Evolutionary conservation across 1,284 basidiomycete species (phyloP).

Genomic region (Cutaneotrichosporon cavernicola): DNA sequence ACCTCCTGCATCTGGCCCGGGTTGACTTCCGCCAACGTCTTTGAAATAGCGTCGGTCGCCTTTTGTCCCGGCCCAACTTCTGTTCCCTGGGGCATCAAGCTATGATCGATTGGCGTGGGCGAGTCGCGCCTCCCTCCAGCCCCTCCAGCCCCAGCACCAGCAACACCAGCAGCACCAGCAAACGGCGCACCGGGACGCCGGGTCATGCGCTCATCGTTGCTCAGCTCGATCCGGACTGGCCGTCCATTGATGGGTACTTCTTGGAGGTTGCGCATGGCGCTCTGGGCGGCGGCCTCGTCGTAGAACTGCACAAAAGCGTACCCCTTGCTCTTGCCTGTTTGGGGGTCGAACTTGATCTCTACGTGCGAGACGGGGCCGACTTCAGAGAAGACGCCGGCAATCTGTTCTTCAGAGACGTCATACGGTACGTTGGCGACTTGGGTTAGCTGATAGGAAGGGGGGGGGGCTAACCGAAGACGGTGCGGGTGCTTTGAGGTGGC

Average conservation of each 20-base stretch:
- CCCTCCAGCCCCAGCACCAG: neutral
- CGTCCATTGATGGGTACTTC: conserved; percentile 77
- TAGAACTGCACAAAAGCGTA: conserved; percentile 98
- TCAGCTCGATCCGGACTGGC: conserved; percentile 76
- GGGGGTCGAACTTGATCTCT: conserved; percentile 85
- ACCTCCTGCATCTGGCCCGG: conserved; percentile 88
- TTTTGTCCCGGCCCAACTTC: conserved; percentile 72
- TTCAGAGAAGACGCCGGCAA: conserved; percentile 53
- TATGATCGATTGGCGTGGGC: conserved; percentile 36
- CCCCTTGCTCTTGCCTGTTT: conserved; percentile 92
- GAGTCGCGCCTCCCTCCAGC: conserved; percentile 30
- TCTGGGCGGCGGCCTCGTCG: conserved; percentile 86
- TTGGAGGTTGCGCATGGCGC: conserved; percentile 82
- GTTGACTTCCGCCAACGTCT: conserved; percentile 79
- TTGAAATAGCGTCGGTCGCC: conserved; percentile 80
- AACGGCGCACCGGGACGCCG: neutral
- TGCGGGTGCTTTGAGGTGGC: conserved; percentile 10
- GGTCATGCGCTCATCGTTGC: conserved; percentile 55
- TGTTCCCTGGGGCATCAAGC: conserved; percentile 73
- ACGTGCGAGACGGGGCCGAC: conserved; percentile 56
- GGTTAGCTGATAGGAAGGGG: neutral
- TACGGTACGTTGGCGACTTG: conserved; percentile 19
- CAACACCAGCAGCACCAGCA: neutral
- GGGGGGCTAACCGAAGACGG: conserved; percentile 14
- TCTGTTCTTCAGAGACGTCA: conserved; percentile 55